A percentile compares a stretch with the other conserved stretches of the same genome.
phyloP scores from a whole-genome alignment of 805 yeast species.

The Wickerhamiella nectarea region DNA sequence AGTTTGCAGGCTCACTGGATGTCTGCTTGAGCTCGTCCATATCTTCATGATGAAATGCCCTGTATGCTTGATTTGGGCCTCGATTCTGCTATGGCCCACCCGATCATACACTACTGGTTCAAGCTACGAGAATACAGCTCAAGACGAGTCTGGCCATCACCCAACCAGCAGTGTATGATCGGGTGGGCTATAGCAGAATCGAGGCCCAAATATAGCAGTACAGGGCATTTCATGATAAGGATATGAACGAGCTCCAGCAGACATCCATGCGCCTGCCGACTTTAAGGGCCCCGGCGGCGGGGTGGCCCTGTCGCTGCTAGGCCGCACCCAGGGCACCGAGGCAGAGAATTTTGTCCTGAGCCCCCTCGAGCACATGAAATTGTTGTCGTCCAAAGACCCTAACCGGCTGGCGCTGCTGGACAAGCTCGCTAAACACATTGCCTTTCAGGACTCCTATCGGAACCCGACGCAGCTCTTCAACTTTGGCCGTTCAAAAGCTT shows the following conservation, averaged over 20 bases:
- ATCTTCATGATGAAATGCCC: slow-evolving; percentile 32
- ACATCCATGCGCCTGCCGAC: too few relatives aligned
- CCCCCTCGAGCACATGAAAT: slow-evolving; percentile 51
- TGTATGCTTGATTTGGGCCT: slow-evolving; percentile 55
- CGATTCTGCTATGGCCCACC: slow-evolving; percentile 46
- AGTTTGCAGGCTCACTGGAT: too few relatives aligned
- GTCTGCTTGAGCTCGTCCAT: slow-evolving; percentile 33
- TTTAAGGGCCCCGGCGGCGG: slow-evolving; percentile 22
- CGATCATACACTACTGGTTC: too few relatives aligned
- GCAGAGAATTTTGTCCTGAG: slow-evolving; percentile 47
- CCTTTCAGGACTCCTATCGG: slow-evolving; percentile 33
- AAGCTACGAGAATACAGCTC: too few relatives aligned
- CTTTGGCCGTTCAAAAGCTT: slow-evolving; percentile 60
- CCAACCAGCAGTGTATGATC: too few relatives aligned
- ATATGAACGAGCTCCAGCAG: slow-evolving; percentile 33
- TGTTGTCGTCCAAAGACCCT: slow-evolving; percentile 30
- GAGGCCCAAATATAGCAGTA: slow-evolving; percentile 54
- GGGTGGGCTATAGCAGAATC: slow-evolving; percentile 46
- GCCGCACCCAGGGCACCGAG: slow-evolving; percentile 40
- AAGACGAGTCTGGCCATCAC: too few relatives aligned
- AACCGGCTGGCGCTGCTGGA: slow-evolving; percentile 46
- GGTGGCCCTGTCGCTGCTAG: slow-evolving; percentile 58
- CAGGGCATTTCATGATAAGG: slow-evolving; percentile 33
- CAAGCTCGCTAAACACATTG: slow-evolving; percentile 44
- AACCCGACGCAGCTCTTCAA: slow-evolving; percentile 40